Evolutionary conservation across 345 rosid genomes (phyloP).

Genomic region (Atalantia buxifolia): DNA sequence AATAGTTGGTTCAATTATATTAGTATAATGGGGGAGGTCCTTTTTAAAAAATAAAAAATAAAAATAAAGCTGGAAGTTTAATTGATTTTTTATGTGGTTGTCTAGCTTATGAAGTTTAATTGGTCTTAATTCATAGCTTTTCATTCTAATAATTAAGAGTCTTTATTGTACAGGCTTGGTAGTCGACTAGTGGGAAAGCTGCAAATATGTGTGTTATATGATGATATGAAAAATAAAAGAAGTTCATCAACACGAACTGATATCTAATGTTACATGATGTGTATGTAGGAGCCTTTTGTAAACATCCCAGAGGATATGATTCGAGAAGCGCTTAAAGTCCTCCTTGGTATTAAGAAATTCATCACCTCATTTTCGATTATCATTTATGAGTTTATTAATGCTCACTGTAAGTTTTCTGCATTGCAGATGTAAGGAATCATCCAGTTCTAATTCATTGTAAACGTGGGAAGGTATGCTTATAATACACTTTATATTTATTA

Average conservation of each 20-base stretch:
- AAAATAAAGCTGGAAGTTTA: not conserved
- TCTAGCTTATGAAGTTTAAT: not conserved
- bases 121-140: not conserved
- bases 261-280: constrained; percentile 1
- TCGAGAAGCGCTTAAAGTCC: constrained; percentile 84
- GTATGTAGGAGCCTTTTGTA: constrained; percentile 74
- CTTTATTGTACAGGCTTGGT: not conserved
- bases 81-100: not conserved
- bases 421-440: constrained; percentile 81
- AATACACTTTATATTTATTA: not conserved
- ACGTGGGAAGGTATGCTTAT: constrained; percentile 74
- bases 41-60: too few species aligned
- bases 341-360: constrained; percentile 54
- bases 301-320: constrained; percentile 75
- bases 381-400: not conserved
- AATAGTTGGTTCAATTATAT: not conserved
- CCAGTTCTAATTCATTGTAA: constrained; percentile 92
- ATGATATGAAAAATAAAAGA: not conserved
- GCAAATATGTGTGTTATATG: not conserved
- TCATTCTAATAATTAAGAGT: not conserved
- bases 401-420: not conserved
- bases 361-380: not conserved
- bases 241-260: not conserved
- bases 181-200: not conserved
- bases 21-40: not conserved